phyloP scores from a whole-genome alignment of 345 rosid genomes.

The Pistacia atlantica region DNA sequence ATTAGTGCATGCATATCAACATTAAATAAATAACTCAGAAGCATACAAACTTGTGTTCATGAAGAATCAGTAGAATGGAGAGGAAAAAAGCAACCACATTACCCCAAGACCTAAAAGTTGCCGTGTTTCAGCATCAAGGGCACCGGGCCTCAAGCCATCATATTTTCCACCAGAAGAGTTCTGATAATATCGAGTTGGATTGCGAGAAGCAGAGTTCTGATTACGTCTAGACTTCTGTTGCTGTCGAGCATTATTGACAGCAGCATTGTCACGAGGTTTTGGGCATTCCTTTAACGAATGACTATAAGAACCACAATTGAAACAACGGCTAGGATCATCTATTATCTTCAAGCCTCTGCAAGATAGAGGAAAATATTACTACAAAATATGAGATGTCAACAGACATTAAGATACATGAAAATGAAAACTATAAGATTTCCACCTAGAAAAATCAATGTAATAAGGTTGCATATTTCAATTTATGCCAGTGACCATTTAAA shows the following conservation, averaged over 20 bases:
- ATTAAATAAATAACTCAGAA: not conserved
- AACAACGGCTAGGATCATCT: constrained; percentile 81
- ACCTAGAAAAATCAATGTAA: not conserved
- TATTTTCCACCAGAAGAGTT: constrained; percentile 70
- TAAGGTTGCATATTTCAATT: not conserved
- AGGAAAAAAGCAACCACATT: constrained; percentile 22
- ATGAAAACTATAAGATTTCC: not conserved
- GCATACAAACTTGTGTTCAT: not conserved
- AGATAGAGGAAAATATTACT: constrained; percentile 21
- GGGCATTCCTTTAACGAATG: constrained; percentile 88
- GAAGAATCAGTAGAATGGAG: not conserved
- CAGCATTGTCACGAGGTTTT: constrained; percentile 80
- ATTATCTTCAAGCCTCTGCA: constrained; percentile 75
- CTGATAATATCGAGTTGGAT: constrained; percentile 73
- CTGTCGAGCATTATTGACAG: constrained; percentile 82
- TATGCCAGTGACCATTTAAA: not conserved
- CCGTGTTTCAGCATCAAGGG: constrained; percentile 77
- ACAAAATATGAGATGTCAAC: not conserved
- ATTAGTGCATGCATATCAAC: not conserved
- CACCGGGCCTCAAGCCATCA: constrained; percentile 88
- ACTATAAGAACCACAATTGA: constrained; percentile 89
- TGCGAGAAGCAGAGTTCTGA: constrained; percentile 57
- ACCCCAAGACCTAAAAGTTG: constrained; percentile 85
- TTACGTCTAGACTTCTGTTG: constrained; percentile 68
- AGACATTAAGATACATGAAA: not conserved